A percentile compares a stretch with the other conserved stretches of the same genome.
phyloP scores from a whole-genome alignment of 108 stramenopile species.

The Phaeodactylum tricornutum region DNA sequence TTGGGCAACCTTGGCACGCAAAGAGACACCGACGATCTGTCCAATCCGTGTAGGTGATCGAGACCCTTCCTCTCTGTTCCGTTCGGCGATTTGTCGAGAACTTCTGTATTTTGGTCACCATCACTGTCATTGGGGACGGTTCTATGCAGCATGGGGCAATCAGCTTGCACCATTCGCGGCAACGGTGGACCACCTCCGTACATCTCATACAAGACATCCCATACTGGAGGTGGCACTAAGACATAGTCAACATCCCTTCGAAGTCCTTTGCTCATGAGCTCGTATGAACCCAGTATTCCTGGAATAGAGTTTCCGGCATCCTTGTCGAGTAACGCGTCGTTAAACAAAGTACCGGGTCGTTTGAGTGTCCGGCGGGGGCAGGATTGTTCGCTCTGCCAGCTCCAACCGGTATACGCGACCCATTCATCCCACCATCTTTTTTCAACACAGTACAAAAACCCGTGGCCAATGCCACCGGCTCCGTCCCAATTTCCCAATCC shows the following conservation, averaged over 20 bases:
- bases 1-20: conserved; percentile 41
- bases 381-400: conserved; percentile 22
- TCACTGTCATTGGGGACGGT: neutral
- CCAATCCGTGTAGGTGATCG: too few relatives aligned
- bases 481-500: conserved; percentile 76
- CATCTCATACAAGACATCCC: conserved; percentile 80
- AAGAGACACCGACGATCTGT: too few relatives aligned
- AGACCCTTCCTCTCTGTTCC: conserved; percentile 1
- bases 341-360: conserved; percentile 56
- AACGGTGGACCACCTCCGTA: conserved; percentile 86
- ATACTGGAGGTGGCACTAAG: conserved; percentile 66
- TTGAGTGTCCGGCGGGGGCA: conserved; percentile 1
- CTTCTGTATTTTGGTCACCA: conserved; percentile 1
- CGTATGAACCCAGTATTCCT: conserved; percentile 70
- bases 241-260: conserved; percentile 44
- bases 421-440: conserved; percentile 76
- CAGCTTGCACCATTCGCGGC: conserved; percentile 64
- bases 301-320: conserved; percentile 29
- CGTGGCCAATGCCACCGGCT: conserved; percentile 57
- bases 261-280: conserved; percentile 43
- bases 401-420: conserved; percentile 68
- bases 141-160: conserved; percentile 16
- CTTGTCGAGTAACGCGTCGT: conserved; percentile 52
- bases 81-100: too few relatives aligned
- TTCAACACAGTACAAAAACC: conserved; percentile 73